phyloP scores from a whole-genome alignment of 2,329 filamentous ascomycete species.

The Neopestalotiopsis rosae region DNA sequence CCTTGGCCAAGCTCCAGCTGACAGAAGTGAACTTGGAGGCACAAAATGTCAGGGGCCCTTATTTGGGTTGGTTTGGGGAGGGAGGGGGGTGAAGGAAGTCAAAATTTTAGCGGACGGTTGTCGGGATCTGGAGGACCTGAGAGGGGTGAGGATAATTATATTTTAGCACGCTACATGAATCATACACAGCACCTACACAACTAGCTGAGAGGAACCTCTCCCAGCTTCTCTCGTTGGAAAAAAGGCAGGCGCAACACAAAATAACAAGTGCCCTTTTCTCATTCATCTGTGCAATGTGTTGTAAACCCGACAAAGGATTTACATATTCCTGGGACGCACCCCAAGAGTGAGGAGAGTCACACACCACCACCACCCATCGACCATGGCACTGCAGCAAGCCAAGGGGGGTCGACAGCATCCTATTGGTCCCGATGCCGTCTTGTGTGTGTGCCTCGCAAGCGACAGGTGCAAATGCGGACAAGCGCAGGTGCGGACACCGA shows the following conservation, averaged over 20 bases:
- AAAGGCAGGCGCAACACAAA: not conserved
- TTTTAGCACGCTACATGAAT: not conserved
- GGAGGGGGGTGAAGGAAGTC: not conserved
- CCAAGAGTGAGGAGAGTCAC: not conserved
- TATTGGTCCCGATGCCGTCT: not conserved
- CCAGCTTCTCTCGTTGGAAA: not conserved
- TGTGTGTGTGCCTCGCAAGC: not conserved
- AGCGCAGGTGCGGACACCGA: not conserved
- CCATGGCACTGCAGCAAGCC: not conserved
- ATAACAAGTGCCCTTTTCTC: not conserved
- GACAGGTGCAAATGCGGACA: not conserved
- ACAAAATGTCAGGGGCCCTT: not conserved
- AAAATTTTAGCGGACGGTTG: not conserved
- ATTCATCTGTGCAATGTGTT: not conserved
- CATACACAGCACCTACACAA: not conserved
- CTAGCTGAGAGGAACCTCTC: not conserved
- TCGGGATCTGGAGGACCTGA: not conserved
- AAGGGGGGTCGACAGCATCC: not conserved
- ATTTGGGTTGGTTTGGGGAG: not conserved
- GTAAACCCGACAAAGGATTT: not conserved
- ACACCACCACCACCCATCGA: not conserved
- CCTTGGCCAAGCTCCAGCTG: not conserved
- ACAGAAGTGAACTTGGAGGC: not conserved
- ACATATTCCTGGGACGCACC: too few species aligned
- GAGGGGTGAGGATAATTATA: not conserved